A percentile compares a stretch with the other conserved stretches of the same genome.
phyloP scores from a whole-genome alignment of 495 filamentous ascomycete genomes.

The Podospora pseudocomata region DNA sequence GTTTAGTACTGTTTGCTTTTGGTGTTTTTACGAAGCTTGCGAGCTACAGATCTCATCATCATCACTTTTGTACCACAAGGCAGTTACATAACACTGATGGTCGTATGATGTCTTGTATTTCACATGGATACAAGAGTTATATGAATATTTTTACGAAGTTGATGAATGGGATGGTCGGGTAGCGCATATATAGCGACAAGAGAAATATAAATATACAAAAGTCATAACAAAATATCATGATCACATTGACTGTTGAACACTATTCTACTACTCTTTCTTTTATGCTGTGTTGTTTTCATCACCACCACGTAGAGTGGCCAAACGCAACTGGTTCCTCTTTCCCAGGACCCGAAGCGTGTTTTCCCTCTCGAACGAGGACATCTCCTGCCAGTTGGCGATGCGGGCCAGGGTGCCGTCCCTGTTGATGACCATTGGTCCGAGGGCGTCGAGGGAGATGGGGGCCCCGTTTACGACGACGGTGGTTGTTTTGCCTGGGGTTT shows the following conservation, averaged over 20 bases:
- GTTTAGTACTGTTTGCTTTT: background rate
- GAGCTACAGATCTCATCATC: background rate
- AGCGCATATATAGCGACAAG: too few relatives aligned
- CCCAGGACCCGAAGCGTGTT: conserved; percentile 61
- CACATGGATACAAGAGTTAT: too few relatives aligned
- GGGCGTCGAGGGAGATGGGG: conserved; percentile 51
- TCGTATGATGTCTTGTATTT: too few relatives aligned
- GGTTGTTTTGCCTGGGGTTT: conserved; percentile 26
- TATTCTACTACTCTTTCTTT: background rate
- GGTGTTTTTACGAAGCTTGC: background rate
- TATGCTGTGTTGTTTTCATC: background rate
- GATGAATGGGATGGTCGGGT: too few relatives aligned
- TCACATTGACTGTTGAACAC: too few relatives aligned
- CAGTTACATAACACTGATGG: too few relatives aligned
- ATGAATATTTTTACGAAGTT: too few relatives aligned
- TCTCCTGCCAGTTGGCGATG: conserved; percentile 64
- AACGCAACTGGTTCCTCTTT: conserved; percentile 59
- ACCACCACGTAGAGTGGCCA: conserved; percentile 49
- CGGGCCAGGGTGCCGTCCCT: conserved; percentile 60
- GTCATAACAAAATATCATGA: too few relatives aligned
- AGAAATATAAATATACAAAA: too few relatives aligned
- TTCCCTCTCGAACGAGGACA: conserved; percentile 59
- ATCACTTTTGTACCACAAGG: background rate
- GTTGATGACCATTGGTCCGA: conserved; percentile 68
- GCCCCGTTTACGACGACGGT: conserved; percentile 51